Base-by-base conservation (phyloP, 2,329 filamentous ascomycete species). In the Botrytis fabae region DNA sequence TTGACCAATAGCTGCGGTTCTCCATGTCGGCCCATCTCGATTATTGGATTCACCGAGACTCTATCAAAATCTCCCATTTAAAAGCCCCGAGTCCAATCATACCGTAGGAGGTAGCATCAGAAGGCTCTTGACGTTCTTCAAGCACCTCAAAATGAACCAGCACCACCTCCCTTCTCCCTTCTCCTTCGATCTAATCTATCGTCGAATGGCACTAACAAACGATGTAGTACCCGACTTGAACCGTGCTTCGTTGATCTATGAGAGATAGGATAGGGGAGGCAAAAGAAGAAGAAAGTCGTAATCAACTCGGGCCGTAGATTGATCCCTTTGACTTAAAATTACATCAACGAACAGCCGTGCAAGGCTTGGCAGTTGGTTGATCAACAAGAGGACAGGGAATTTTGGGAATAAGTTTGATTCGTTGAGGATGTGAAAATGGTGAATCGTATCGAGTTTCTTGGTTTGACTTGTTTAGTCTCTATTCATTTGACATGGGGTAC, bases 301-400 rank as follows among this genome's bases (percentile, higher is more conserved):
- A 54, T 68, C 25, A 68, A 68, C 64, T 68, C 64, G 64, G 64
- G 64, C 64, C 64, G 64, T 28, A 68, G 42, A 54, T 42, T 54
- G 64, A 68, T 68, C 64, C 64, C 32, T 25, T 68, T 32, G 35
- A 35, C 62, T 35, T 48, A 16, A 68, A 28, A 57, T 54, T 54
- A 51, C 64, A 54, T 66, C 64, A 54, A 40, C 25, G 35, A 40
- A 28, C 46, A 68, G 25, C 64, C 64, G 46, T 68, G 16, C 25
- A 68, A 54, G 64, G 28, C 64, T 68, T 54, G 46, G 64, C 64
- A 54, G 12, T 48, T 65, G 35, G 64, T n/a, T 51, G 63, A 51
- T 66, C 63, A 66, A 66, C 44, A 18, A 66, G 44, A 38, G 35
- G 9, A 40, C 46, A 54, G n/a, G 64, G 64, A 1, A 40, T 54